Base-by-base conservation (phyloP, 768 basidiomycete genomes). In the Epithele typhae region DNA sequence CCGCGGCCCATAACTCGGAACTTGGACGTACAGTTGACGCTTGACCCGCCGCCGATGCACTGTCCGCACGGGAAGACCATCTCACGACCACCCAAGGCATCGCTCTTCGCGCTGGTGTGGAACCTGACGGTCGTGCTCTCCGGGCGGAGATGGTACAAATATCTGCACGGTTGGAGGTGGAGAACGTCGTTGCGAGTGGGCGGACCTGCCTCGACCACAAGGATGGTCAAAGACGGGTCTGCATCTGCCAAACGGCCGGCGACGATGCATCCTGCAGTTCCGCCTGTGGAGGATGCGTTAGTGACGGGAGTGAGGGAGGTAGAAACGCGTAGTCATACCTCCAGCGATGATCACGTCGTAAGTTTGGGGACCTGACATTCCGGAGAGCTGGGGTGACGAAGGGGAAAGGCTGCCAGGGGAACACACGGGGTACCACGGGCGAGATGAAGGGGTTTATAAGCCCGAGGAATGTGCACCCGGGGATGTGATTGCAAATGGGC, bases 201-300 rank as follows among this genome's bases (percentile, higher is more conserved):
- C 6, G 70, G 68, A 1, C 82, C 83, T 7, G 75, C 69, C 64
- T 85, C 83, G n/a, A 84, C 54, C 35, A 83, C 59, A 14, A 84
- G 72, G 40, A 84, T 79, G 53, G 68, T 77, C 45, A 84, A 61
- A 2, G 62, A 59, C 0, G 79, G 73, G 36, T 81, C 73, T 0
- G 78, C 75, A 0, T 66, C 68, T 0, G 74, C 67, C 4, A 85
- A 69, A 25, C 80, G 73, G 0, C 74, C 71, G 9, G 78, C 81
- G 10, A 72, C 60, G 8, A 85, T 65, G 52, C 82, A 82, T 4
- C 74, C 79, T n/a, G 73, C 50, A 4, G 79, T 69, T 25, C 82
- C 82, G 5, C 68, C 70, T 68, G 45, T 25, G 24, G 48, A 12
- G 9, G 37, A 39, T 0, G 4, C n/a, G 12, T 4, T 1, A 6